phyloP scores from a whole-genome alignment of 2,329 filamentous ascomycete genomes.

The Alternaria ventricosa region DNA sequence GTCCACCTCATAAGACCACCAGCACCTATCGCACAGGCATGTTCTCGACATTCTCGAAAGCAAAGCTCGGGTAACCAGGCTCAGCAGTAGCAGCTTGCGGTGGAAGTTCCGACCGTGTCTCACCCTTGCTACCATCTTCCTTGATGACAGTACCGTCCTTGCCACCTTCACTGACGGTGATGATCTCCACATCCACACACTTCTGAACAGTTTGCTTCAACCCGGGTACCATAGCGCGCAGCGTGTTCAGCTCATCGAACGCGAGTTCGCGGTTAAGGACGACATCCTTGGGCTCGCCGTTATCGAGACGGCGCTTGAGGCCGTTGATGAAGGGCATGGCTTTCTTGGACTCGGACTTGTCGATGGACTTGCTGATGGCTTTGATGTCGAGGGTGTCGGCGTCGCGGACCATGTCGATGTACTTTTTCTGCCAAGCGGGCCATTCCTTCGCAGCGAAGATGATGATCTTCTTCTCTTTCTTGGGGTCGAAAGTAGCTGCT shows the following conservation, averaged over 20 bases:
- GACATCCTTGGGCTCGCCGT: conserved; percentile 67
- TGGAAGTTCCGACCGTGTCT: conserved; percentile 64
- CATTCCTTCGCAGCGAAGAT: conserved; percentile 82
- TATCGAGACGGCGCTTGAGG: conserved; percentile 81
- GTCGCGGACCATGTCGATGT: conserved; percentile 41
- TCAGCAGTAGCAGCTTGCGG: conserved; percentile 74
- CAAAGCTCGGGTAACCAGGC: conserved; percentile 81
- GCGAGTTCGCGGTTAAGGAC: conserved; percentile 85
- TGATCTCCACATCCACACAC: conserved; percentile 73
- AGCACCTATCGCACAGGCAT: conserved; percentile 29
- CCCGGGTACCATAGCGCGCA: conserved; percentile 78
- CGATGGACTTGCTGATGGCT: conserved; percentile 76
- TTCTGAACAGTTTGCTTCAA: conserved; percentile 77
- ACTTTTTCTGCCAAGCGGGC: conserved; percentile 77
- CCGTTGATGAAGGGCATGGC: conserved; percentile 95
- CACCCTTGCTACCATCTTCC: conserved; percentile 61
- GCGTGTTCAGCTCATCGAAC: conserved; percentile 81
- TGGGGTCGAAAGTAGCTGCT: conserved; percentile 81
- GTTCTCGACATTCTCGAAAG: conserved; percentile 76
- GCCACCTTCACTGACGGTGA: conserved; percentile 73
- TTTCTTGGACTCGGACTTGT: conserved; percentile 93
- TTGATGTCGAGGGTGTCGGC: conserved; percentile 74
- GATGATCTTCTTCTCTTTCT: conserved; percentile 88
- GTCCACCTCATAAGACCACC: not conserved
- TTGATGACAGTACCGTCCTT: conserved; percentile 66